Percentiles rank a stretch among this genome's conserved stretches.
phyloP scores from a whole-genome alignment of 2,329 filamentous ascomycete species.

The Ascomycota sp. region DNA sequence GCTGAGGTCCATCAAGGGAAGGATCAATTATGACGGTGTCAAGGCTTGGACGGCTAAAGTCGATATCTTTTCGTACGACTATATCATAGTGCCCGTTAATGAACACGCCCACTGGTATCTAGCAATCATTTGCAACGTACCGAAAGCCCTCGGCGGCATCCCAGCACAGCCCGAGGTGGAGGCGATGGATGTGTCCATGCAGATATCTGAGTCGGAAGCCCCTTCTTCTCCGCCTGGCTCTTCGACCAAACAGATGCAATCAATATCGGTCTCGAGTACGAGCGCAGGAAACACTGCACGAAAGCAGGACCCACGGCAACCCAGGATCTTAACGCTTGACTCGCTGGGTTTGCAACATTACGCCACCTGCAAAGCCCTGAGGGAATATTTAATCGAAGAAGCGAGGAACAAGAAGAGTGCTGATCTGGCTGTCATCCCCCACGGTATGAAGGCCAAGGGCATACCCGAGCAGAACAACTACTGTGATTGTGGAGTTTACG shows the following conservation, averaged over 20 bases:
- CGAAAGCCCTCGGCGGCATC: slow-evolving; percentile 25
- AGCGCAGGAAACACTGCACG: slow-evolving; percentile 3
- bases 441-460: slow-evolving; percentile 43
- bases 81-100: slow-evolving; percentile 79
- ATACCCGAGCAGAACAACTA: slow-evolving; percentile 67
- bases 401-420: slow-evolving; percentile 35
- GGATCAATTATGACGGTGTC: slow-evolving; percentile 68
- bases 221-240: slow-evolving; percentile 1
- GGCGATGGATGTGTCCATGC: slow-evolving; percentile 1
- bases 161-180: slow-evolving; percentile 3
- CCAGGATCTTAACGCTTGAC: slow-evolving; percentile 68
- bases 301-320: slow-evolving; percentile 23
- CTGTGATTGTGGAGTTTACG: slow-evolving; percentile 73
- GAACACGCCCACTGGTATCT: slow-evolving; percentile 80
- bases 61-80: slow-evolving; percentile 69
- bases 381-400: slow-evolving; percentile 56
- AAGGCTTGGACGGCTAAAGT: slow-evolving; percentile 70
- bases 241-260: neutral
- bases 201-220: neutral
- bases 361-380: slow-evolving; percentile 42
- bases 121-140: slow-evolving; percentile 79
- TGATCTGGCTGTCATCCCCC: slow-evolving; percentile 14
- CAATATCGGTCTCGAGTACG: slow-evolving; percentile 2
- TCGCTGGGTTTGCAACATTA: slow-evolving; percentile 49
- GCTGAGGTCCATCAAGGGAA: slow-evolving; percentile 37